Base-by-base conservation (phyloP, 2,329 filamentous ascomycete species). In the Diaporthe sp. region DNA sequence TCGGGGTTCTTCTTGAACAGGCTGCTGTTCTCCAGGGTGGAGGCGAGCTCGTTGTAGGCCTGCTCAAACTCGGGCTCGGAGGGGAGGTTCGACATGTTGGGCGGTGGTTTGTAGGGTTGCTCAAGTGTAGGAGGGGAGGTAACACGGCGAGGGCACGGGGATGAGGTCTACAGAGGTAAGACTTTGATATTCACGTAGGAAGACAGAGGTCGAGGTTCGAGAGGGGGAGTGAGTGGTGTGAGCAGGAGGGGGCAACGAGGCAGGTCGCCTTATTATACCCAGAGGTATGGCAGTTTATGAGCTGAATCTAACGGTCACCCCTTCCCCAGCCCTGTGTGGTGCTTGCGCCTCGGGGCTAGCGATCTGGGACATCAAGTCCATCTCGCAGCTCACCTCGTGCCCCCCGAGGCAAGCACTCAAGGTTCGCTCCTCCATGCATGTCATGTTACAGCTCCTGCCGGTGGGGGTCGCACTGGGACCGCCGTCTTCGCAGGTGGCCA, bases 1-100 rank as follows among this genome's bases (percentile, higher is more conserved):
- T 98, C 95, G 79, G 96, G 97, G 88, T 97, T 92, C 88, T 97
- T 93, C 85, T 96, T 84, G 90, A 98, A 98, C 78, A 99, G 93
- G 77, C 92, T 92, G 86, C 94, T 97, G 89, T 96, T 92, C 88
- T 98, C 95, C 83, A 99, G 94, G 76, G 96, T 98, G 82, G 94
- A 97, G 85, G 90, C 94, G 79, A 99, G 94, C 91, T 99, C 96
- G 85, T 95, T 94, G 92, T 97, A 97, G 82, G 96, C 96, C 91
- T 98, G 96, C 92, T 98, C 92, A 88, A 98, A 98, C 89, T 99
- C 96, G 82, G 97, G 96, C 91, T 98, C 96, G 77, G 88, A 87
- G 70, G 94, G 92, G 81, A 97, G 90, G 88, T 97, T 93, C 79
- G 95, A 94, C 94, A 97, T 97, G 78, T 78, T 88, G 75, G 63